Conservation (phyloP, 2,329 filamentous ascomycete genomes). For the Mariannaea elegans region DNA sequence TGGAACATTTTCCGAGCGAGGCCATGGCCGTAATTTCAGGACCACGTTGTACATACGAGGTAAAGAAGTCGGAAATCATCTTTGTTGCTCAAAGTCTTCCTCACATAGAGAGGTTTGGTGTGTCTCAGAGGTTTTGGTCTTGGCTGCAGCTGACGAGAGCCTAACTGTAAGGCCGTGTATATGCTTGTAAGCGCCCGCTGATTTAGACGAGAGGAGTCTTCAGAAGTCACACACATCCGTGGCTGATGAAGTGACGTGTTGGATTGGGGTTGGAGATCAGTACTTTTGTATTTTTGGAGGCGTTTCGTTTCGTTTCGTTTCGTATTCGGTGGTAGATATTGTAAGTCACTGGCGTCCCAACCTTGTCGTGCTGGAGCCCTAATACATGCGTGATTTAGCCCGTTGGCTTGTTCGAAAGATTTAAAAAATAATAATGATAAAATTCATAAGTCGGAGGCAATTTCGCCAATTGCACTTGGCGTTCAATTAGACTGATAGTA, state of each 20-base stretch:
- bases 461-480: neutral
- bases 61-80: neutral
- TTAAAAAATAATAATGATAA: no score
- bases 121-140: neutral
- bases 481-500: neutral
- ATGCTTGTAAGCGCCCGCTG: no score
- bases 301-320: conserved; percentile 17
- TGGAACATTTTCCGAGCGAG: neutral
- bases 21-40: neutral
- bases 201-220: neutral
- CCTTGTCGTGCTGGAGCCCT: no score
- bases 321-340: neutral
- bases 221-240: neutral
- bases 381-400: no score
- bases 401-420: no score
- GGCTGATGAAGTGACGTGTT: neutral
- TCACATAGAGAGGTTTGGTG: neutral
- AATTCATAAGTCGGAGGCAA: neutral
- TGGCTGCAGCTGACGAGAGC: neutral
- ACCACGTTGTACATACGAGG: neutral
- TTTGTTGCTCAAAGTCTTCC: neutral
- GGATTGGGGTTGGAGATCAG: neutral
- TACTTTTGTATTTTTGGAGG: neutral
- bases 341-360: conserved; percentile 1
- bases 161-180: no score